These are phyloP conservation scores for Saccharomycopsis fibuligera DNA, from an alignment of 805 yeast species.

Conservation along the genomic window DNA sequence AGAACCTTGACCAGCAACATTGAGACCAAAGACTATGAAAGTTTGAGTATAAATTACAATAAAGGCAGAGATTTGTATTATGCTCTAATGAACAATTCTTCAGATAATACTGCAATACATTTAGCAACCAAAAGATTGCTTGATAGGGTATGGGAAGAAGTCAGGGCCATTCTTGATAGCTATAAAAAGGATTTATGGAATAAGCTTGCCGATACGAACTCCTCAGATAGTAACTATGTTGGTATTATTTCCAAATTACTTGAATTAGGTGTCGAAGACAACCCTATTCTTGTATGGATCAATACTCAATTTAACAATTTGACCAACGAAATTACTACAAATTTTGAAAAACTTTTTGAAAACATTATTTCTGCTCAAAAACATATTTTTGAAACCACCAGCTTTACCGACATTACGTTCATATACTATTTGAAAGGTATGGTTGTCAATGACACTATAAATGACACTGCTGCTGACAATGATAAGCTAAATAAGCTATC, in stretches of 20 bases:
- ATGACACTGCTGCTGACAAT: slow-evolving; percentile 9
- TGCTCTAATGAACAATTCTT: not conserved
- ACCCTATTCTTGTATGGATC: slow-evolving; percentile 62
- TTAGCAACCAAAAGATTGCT: slow-evolving; percentile 34
- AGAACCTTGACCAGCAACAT: slow-evolving; percentile 38
- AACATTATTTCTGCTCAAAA: slow-evolving; percentile 36
- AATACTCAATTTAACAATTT: slow-evolving; percentile 41
- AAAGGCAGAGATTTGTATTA: slow-evolving; percentile 35
- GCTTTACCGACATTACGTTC: slow-evolving; percentile 29
- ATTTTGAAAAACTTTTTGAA: slow-evolving; percentile 35
- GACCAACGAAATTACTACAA: slow-evolving; percentile 33
- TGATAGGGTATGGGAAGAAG: slow-evolving; percentile 49
- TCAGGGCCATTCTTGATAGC: slow-evolving; percentile 44
- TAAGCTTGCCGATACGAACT: slow-evolving; percentile 32
- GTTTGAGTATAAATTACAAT: slow-evolving; percentile 50
- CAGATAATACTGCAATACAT: slow-evolving; percentile 4
- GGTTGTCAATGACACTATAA: slow-evolving; percentile 9
- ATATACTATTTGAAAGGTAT: slow-evolving; percentile 25
- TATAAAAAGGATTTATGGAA: slow-evolving; percentile 54
- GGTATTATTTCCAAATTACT: slow-evolving; percentile 44
- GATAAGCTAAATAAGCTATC: slow-evolving; percentile 17
- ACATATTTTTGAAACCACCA: slow-evolving; percentile 33
- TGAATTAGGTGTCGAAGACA: slow-evolving; percentile 57
- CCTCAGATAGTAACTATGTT: slow-evolving; percentile 29
- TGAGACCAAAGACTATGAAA: slow-evolving; percentile 47